Conservation (phyloP, 257 asterid species). For the Jacaranda copaia region DNA sequence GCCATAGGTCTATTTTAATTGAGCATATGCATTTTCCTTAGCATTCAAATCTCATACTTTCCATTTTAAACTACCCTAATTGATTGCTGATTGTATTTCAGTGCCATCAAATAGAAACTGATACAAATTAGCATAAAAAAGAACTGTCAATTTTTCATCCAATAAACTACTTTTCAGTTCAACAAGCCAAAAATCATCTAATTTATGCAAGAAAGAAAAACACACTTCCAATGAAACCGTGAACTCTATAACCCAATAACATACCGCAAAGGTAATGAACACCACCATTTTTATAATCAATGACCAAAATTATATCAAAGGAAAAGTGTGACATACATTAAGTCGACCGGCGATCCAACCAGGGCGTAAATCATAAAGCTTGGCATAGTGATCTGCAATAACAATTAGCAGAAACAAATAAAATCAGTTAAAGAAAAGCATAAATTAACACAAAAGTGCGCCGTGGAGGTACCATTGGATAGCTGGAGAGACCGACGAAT, state of each 20-base stretch:
- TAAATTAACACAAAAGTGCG: background rate
- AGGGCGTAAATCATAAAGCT: conserved; percentile 75
- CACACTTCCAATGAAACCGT: conserved; percentile 3
- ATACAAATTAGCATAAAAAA: background rate
- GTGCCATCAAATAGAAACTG: conserved; percentile 25
- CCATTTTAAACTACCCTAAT: conserved; percentile 3
- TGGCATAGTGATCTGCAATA: conserved; percentile 66
- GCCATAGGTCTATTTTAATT: conserved; percentile 6
- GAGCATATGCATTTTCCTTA: background rate
- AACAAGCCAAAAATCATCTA: background rate
- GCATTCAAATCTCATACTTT: background rate
- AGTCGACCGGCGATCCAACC: conserved; percentile 73
- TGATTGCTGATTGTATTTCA: background rate
- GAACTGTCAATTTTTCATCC: background rate
- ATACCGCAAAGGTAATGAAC: background rate
- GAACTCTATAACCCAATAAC: background rate
- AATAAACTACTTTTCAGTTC: background rate
- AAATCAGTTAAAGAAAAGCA: conserved; percentile 6
- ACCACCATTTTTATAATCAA: background rate
- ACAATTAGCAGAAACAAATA: conserved; percentile 26
- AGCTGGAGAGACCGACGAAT: conserved; percentile 89
- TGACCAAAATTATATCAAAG: background rate
- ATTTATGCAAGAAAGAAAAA: background rate
- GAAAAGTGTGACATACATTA: conserved; percentile 52
- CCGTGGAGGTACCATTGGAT: conserved; percentile 58